Evolutionary conservation across 345 rosid species (phyloP), one percentile per base, ranked within the genome.

Genomic region (Nasturtium officinale): DNA sequence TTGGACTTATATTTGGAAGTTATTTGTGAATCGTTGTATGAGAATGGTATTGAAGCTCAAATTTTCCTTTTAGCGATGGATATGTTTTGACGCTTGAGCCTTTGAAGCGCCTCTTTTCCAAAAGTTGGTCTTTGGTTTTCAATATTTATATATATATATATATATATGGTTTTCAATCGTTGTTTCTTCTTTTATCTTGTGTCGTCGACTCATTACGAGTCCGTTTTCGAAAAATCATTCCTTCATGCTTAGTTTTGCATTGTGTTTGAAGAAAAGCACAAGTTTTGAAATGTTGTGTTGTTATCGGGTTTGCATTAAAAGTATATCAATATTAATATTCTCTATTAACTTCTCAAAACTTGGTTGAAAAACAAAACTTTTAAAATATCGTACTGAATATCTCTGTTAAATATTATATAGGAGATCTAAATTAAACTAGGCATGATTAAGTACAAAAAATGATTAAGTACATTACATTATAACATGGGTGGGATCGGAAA

Each of bases 401-500:
- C 16, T 40, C 16, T 12, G 12, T 37, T 37, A 42, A 42, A 5
- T 42, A 42, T 12, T n/a, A 17, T 17, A 57, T 17, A 57, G 43
- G 2, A 17, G 5, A 33, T 33, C 26, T 32, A 9, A 21, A 21
- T 13, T 50, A 51, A 52, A 37, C 1, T 37, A 52, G 10, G 33
- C 35, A 51, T 51, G 59, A 66, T 66, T 35, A 35, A 20, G 58
- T 65, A 32, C 29, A 58, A 20, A 35, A 12, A 20, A 35, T 50
- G 47, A 21, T 50, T 33, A 65, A 15, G 33, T 50, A 9, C 18
- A 16, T 33, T 60, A 38, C 46, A 7, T n/a, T 20, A 10, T 23
- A 33, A 37, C 28, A 62, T 47, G n/a, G n/a, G 9, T 67, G 42
- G 65, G 42, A 43, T 53, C 32, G 53, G 43, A 40, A 26, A 56